Base-by-base conservation (phyloP, 2,329 filamentous ascomycete genomes). In the Coniochaeta sp. region DNA sequence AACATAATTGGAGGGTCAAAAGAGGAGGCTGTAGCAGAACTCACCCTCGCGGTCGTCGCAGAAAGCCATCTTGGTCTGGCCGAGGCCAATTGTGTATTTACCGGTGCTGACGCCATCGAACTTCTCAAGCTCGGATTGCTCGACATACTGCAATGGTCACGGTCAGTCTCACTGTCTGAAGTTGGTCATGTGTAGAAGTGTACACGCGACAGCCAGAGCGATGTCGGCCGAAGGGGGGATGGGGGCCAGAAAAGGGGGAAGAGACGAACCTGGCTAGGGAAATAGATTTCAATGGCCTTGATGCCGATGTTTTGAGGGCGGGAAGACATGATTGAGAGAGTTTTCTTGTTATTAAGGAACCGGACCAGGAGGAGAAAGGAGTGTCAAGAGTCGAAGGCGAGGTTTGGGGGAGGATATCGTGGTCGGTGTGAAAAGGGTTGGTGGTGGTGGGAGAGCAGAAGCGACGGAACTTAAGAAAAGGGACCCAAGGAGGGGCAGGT, bases 61-160 rank as follows among this genome's bases (percentile, higher is more conserved):
- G 79, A 95, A 95, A 81, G 87, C 88, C 90, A 95, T 95, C 80
- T 90, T 91, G 73, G 89, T 93, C 83, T 95, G 90, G 70, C 90
- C 90, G 61, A 95, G 88, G 75, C 90, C 90, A 78, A 95, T 93
- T 71, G 90, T 95, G 82, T 95, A 95, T 79, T 95, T 95, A 67
- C 90, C 90, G 61, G 86, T 75, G 73, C 84, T 84, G 70, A 91
- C 89, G 74, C 89, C 90, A 84, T 95, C 90, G 77, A 91, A 91
- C 77, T 91, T 90, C 76, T 93, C 90, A 64, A 95, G 84, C 74
- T 93, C 89, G 61, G 80, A 75, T 79, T 95, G 90, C 72, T 93
- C 89, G 70, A 95, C 89, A 77, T 91, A 95, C 90, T 93, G 64
- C 34, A 60, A 54, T 58, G 52, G 50, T 59, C 61, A 57, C 52